Evolutionary conservation across 352 stramenopile species (phyloP), one percentile per base, ranked within the genome.

Genomic region (Globisporangium parvum): DNA sequence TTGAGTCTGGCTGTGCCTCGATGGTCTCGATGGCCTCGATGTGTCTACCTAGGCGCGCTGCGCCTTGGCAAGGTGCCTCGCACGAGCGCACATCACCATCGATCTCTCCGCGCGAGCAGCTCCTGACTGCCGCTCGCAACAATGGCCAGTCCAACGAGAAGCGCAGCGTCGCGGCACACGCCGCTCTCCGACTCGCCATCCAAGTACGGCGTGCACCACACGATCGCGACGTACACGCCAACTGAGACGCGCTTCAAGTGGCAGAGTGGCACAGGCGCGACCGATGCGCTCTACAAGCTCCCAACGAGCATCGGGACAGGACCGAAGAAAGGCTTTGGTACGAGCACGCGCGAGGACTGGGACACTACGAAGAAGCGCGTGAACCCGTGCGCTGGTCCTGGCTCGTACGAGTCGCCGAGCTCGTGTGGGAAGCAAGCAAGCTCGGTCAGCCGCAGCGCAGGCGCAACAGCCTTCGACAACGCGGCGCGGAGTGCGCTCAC

Each of bases 321-420:
- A 0, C 24, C 66, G 0, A 84, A 83, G 49, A 93, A 91, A 56
- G 83, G 80, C 58, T 93, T 91, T 26, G 80, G 83, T 41, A 88
- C 78, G 21, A 88, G 75, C 59, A 91, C 83, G 21, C 70, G 80
- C 5, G 83, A 91, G 6, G 80, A 93, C 55, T 91, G 83, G 83
- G 83, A 93, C 49, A n/a, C 69, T 39, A 69, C 60, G 28, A 74
- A 78, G 46, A 89, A 89, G 62, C 67, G 63, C 21, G 57, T 63
- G 20, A 78, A 91, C 47, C 69, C 82, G n/a, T 78, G 77, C 20
- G 70, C 76, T 31, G 80, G 82, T 14, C 79, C 82, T 23, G 81
- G 81, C 0, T 87, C 83, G 17, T 93, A 93, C 53, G 69, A 88
- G 37, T 59, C 77, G 2, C 47, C 76, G 0, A 63, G 45, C 39